Evolutionary conservation across 768 basidiomycete genomes (phyloP).

Genomic region (Leccinum disarticulatum): DNA sequence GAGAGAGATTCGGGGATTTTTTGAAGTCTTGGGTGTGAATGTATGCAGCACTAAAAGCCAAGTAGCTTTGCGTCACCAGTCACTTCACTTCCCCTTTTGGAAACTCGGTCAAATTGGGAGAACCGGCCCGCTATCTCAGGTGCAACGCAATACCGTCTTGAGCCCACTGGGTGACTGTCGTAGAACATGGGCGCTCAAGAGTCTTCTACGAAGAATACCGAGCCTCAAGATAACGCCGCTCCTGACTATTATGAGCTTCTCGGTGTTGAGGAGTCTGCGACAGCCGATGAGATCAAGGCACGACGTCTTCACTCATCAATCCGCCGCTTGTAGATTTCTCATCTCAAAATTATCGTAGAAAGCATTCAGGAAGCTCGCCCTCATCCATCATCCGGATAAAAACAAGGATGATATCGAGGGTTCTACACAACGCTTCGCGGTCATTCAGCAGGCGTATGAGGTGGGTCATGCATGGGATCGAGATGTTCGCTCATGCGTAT

Average conservation of each 20-base stretch:
- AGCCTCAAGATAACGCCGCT: constrained; percentile 25
- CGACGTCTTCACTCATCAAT: constrained; percentile 6
- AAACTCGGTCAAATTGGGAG: not conserved
- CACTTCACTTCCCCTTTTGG: constrained; percentile 16
- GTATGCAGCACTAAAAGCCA: too few species aligned
- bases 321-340: constrained; percentile 1
- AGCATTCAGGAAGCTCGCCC: constrained; percentile 81
- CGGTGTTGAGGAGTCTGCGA: constrained; percentile 78
- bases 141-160: not conserved
- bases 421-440: constrained; percentile 83
- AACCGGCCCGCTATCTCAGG: too few species aligned
- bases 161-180: not conserved
- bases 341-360: constrained; percentile 42
- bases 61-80: not conserved
- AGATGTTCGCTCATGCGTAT: not conserved
- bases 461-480: constrained; percentile 38
- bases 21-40: not conserved
- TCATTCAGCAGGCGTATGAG: constrained; percentile 95
- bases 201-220: constrained; percentile 47
- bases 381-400: constrained; percentile 87
- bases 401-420: constrained; percentile 81
- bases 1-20: not conserved
- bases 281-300: constrained; percentile 87
- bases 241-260: constrained; percentile 86
- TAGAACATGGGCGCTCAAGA: constrained; percentile 65